Conservation (phyloP, 768 basidiomycete species). For the Multifurca ochricompacta region DNA sequence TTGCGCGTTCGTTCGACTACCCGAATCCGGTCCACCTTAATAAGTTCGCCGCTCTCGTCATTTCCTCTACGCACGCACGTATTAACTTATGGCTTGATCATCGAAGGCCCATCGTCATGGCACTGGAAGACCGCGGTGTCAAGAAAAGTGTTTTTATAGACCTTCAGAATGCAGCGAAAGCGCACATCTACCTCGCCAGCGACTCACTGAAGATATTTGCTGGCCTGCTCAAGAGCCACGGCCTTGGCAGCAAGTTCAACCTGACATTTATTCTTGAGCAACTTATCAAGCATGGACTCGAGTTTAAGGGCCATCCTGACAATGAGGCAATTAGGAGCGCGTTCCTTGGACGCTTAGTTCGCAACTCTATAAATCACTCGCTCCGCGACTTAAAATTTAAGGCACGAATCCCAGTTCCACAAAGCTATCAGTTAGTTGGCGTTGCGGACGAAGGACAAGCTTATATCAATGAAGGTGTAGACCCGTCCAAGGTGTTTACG, state of each 20-base stretch:
- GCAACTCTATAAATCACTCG: conserved; percentile 54
- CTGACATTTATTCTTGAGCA: conserved; percentile 45
- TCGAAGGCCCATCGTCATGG: conserved; percentile 64
- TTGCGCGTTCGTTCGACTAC: conserved; percentile 52
- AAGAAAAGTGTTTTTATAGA: conserved; percentile 45
- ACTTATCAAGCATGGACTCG: conserved; percentile 42
- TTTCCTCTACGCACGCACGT: not conserved
- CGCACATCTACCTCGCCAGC: conserved; percentile 50
- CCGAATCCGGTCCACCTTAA: conserved; percentile 67
- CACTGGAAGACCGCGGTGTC: conserved; percentile 71
- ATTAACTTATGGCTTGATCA: not conserved
- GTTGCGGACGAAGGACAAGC: conserved; percentile 66
- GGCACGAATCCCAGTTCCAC: conserved; percentile 64
- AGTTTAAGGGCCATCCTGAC: conserved; percentile 33
- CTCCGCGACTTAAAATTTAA: conserved; percentile 68
- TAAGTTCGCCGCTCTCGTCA: conserved; percentile 34
- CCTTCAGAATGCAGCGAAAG: conserved; percentile 55
- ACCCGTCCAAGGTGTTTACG: conserved; percentile 9
- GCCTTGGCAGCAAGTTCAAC: conserved; percentile 39
- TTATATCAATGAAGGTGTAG: conserved; percentile 9
- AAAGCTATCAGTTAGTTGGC: conserved; percentile 66
- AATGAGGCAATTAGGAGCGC: conserved; percentile 40
- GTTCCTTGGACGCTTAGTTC: conserved; percentile 51
- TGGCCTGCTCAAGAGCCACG: conserved; percentile 41
- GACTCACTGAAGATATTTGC: conserved; percentile 45